Evolutionary conservation across 805 yeast genomes (phyloP).

Genomic region (Candida silvatica): DNA sequence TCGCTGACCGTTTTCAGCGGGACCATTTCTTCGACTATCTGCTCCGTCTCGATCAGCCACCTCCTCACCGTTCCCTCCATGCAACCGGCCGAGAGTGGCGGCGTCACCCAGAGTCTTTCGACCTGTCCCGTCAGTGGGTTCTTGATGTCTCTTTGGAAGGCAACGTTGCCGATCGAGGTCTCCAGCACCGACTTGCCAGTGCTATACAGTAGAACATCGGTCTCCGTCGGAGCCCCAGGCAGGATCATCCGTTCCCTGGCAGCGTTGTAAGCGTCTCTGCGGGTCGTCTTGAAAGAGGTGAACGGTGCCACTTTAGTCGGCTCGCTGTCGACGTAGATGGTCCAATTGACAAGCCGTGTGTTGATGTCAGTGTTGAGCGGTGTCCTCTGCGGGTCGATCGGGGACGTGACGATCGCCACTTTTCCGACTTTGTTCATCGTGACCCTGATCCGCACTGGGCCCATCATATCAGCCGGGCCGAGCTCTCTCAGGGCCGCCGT

Average conservation of each 20-base stretch:
- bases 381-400: constrained; percentile 1
- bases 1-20: constrained; percentile 33
- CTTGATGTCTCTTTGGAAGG: constrained; percentile 35
- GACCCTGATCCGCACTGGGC: constrained; percentile 41
- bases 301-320: constrained; percentile 56
- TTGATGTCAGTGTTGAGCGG: constrained; percentile 1
- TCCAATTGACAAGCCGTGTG: constrained; percentile 34
- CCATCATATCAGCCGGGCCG: constrained; percentile 18
- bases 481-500: constrained; percentile 24
- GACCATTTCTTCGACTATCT: constrained; percentile 22
- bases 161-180: constrained; percentile 78
- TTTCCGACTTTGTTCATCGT: constrained; percentile 23
- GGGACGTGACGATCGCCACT: constrained; percentile 26
- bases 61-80: constrained; percentile 77
- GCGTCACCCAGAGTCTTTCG: constrained; percentile 65
- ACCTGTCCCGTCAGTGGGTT: constrained; percentile 20
- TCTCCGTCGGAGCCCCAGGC: constrained; percentile 19
- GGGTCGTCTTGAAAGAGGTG: constrained; percentile 83
- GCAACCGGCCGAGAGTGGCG: constrained; percentile 71
- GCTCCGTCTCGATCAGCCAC: constrained; percentile 34
- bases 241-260: constrained; percentile 46
- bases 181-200: constrained; percentile 57
- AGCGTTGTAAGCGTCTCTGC: constrained; percentile 50
- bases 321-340: constrained; percentile 50
- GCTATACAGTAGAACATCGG: constrained; percentile 70